These are phyloP conservation scores for Sutorius eximius DNA, from an alignment of 1,284 basidiomycete genomes.

Conservation along the genomic window DNA sequence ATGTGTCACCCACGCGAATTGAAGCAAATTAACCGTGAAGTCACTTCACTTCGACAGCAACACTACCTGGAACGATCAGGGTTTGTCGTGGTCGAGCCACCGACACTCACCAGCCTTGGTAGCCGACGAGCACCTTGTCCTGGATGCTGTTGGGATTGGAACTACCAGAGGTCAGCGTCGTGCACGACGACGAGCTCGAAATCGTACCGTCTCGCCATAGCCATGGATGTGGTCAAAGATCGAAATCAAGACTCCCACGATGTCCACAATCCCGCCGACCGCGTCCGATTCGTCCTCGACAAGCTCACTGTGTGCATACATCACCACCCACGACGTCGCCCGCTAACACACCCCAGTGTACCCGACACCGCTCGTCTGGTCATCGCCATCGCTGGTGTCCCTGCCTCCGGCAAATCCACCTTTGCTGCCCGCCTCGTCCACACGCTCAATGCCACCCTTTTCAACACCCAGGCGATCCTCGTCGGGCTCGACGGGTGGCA, in stretches of 20 bases:
- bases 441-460: constrained; percentile 27
- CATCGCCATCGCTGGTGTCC: constrained; percentile 77
- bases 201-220: constrained; percentile 13
- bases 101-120: constrained; percentile 72
- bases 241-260: neutral
- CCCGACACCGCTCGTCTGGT: constrained; percentile 51
- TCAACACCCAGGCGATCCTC: constrained; percentile 44
- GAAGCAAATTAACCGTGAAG: too few species aligned
- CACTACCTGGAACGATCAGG: too few species aligned
- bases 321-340: fast-evolving
- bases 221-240: neutral
- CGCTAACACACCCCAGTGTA: constrained; percentile 4
- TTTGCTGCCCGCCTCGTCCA: constrained; percentile 59
- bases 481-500: constrained; percentile 90
- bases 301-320: constrained; percentile 24
- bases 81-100: too few species aligned
- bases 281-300: constrained; percentile 33
- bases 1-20: too few species aligned
- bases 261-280: constrained; percentile 29
- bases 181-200: neutral
- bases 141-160: constrained; percentile 59
- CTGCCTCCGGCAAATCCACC: constrained; percentile 82
- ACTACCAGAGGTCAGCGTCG: constrained; percentile 15
- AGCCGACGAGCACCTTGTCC: constrained; percentile 78
- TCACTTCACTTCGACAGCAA: too few species aligned